Base-by-base conservation (phyloP, 2,329 filamentous ascomycete genomes). In the Fusarium verticillioides region DNA sequence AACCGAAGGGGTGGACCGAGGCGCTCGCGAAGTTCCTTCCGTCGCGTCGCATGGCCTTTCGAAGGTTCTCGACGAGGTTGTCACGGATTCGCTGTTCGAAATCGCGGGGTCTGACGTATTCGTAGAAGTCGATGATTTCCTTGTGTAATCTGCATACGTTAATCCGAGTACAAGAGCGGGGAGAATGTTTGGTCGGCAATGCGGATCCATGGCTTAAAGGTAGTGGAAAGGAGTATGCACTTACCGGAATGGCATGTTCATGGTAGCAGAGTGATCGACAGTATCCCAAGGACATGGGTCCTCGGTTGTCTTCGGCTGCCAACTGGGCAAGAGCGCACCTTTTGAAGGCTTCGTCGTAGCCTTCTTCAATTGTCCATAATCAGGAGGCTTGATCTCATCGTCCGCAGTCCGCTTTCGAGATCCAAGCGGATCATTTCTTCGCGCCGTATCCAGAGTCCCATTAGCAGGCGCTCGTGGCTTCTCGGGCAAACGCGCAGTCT, bases 101-200 rank as follows among this genome's bases (percentile, higher is more conserved):
- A 6, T 88, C 82, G 50, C 89, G 88, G 6, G 96, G 96, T 70
- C 88, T 90, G 37, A 97, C 92, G 80, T 92, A 97, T 40, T 95
- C 87, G 80, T 95, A 97, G 80, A 98, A 98, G 77, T 97, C 94
- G 36, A 93, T 84, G 47, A 98, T 91, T 82, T 99, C 96, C 78
- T 95, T 94, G 81, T 98, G 95, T 32, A 99, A 84, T 81, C 94
- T 95, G 21, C 10, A 21, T 32, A 11, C 1, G 32, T 47, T 16
- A 49, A 52, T 53, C 23, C 8, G 5, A 6, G 19, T 7, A 42
- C 12, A 6, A 3, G 10, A 59, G 28, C 46, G 39, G 18, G 4
- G 19, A 9, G 9, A 12, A 19, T 16, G 30, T 37, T 32, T 23
- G 30, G 36, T 12, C 28, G 19, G n/a, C 8, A n/a, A 10, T n/a